Evolutionary conservation across 352 stramenopile genomes (phyloP).

Genomic region (Lagenidium giganteum): DNA sequence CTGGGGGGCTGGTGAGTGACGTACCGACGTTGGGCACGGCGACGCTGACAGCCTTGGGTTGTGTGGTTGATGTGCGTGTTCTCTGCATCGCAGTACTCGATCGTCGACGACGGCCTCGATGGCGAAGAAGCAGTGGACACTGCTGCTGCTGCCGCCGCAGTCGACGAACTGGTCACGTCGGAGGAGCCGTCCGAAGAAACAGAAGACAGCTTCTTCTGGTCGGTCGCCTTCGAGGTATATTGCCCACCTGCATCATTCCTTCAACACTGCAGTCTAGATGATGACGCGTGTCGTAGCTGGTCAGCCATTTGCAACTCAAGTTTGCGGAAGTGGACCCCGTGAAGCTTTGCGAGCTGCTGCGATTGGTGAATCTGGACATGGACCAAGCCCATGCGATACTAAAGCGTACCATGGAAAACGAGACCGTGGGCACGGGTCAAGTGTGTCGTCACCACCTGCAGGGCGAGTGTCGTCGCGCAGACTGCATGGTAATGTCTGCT

Average conservation of each 20-base stretch:
- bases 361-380: slow-evolving; percentile 64
- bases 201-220: slow-evolving; percentile 87
- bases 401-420: slow-evolving; percentile 69
- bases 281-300: slow-evolving; percentile 35
- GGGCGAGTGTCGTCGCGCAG: slow-evolving; percentile 72
- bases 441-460: slow-evolving; percentile 81
- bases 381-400: slow-evolving; percentile 72
- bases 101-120: slow-evolving; percentile 4
- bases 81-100: slow-evolving; percentile 4
- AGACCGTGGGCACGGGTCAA: slow-evolving; percentile 61
- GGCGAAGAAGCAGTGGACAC: slow-evolving; percentile 17
- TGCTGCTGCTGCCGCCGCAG: slow-evolving; percentile 1
- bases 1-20: slow-evolving; percentile 15
- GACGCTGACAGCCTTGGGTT: too few species aligned
- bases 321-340: slow-evolving; percentile 74
- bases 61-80: background rate
- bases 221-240: slow-evolving; percentile 73
- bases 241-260: too few species aligned
- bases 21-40: too few species aligned
- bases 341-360: slow-evolving; percentile 68
- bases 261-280: background rate
- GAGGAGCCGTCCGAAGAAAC: too few species aligned
- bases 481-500: slow-evolving; percentile 71
- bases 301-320: slow-evolving; percentile 78
- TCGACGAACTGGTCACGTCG: slow-evolving; percentile 29